phyloP scores from a whole-genome alignment of 352 stramenopile genomes.

The Phytophthora agathidicida region DNA sequence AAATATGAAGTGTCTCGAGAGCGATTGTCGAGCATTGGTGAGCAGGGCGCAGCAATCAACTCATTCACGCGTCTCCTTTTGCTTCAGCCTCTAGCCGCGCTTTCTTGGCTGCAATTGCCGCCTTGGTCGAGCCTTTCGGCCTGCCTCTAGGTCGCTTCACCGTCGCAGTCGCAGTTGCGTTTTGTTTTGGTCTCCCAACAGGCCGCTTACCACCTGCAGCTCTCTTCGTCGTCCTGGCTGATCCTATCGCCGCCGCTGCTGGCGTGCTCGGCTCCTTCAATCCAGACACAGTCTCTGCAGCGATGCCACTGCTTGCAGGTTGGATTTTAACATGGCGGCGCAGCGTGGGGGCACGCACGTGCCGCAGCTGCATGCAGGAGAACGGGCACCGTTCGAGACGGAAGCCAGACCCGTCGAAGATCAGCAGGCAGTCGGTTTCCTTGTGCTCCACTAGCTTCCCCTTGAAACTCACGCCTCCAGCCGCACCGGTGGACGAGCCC shows the following conservation, averaged over 20 bases:
- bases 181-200: slow-evolving; percentile 3
- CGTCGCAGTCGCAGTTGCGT: not conserved
- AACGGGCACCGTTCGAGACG: slow-evolving; percentile 72
- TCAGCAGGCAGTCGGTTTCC: slow-evolving; percentile 80
- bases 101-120: slow-evolving; percentile 24
- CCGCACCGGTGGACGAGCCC: slow-evolving; percentile 51
- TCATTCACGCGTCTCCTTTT: slow-evolving; percentile 11
- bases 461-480: slow-evolving; percentile 78
- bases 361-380: slow-evolving; percentile 75
- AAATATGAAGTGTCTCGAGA: not conserved
- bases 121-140: slow-evolving; percentile 32
- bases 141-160: slow-evolving; percentile 19
- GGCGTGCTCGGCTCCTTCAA: not conserved
- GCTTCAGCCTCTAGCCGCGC: slow-evolving; percentile 2
- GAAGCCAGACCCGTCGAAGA: slow-evolving; percentile 79
- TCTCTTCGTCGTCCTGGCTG: slow-evolving; percentile 9
- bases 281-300: not conserved
- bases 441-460: slow-evolving; percentile 81
- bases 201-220: slow-evolving; percentile 16
- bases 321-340: slow-evolving; percentile 22
- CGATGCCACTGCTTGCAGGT: not conserved
- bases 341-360: slow-evolving; percentile 54
- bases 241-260: not conserved
- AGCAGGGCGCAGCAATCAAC: too few species aligned
- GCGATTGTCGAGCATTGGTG: slow-evolving; percentile 16